Evolutionary conservation across 2,329 filamentous ascomycete species (phyloP).

Genomic region (Phoma sp.): DNA sequence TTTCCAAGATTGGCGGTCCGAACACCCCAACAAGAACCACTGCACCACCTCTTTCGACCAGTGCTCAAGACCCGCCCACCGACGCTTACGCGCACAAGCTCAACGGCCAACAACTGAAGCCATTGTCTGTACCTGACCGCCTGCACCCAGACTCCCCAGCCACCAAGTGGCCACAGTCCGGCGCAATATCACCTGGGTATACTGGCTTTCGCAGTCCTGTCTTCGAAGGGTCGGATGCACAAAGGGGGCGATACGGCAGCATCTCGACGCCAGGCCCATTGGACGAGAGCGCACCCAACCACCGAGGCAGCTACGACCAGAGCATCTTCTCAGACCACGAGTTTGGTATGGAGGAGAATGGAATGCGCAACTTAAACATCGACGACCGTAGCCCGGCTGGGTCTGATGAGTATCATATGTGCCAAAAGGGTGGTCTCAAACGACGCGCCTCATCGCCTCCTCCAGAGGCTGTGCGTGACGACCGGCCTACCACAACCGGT

Average conservation of each 20-base stretch:
- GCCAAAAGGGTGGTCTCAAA: conserved; percentile 64
- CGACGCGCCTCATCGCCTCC: conserved; percentile 70
- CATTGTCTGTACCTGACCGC: conserved; percentile 54
- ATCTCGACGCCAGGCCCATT: conserved; percentile 53
- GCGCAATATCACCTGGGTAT: conserved; percentile 53
- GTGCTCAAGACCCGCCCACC: conserved; percentile 43
- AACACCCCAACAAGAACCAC: conserved; percentile 59
- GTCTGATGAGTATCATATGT: conserved; percentile 52
- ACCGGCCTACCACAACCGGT: conserved; percentile 52
- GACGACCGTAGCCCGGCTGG: conserved; percentile 59
- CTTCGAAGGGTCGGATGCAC: conserved; percentile 43
- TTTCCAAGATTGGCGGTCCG: conserved; percentile 67
- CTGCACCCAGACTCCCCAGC: conserved; percentile 49
- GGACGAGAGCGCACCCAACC: conserved; percentile 61
- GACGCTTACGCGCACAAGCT: conserved; percentile 50
- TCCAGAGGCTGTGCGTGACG: conserved; percentile 59
- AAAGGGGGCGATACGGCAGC: conserved; percentile 55
- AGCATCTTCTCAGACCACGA: conserved; percentile 59
- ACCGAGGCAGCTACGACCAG: conserved; percentile 69
- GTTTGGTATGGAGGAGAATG: conserved; percentile 61
- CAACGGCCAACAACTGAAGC: conserved; percentile 51
- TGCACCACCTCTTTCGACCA: conserved; percentile 40
- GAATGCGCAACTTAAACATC: conserved; percentile 59
- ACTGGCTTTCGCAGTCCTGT: conserved; percentile 52
- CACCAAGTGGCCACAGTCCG: conserved; percentile 50